Evolutionary conservation across 345 rosid species (phyloP).

Genomic region (Cardamine resedifolia): DNA sequence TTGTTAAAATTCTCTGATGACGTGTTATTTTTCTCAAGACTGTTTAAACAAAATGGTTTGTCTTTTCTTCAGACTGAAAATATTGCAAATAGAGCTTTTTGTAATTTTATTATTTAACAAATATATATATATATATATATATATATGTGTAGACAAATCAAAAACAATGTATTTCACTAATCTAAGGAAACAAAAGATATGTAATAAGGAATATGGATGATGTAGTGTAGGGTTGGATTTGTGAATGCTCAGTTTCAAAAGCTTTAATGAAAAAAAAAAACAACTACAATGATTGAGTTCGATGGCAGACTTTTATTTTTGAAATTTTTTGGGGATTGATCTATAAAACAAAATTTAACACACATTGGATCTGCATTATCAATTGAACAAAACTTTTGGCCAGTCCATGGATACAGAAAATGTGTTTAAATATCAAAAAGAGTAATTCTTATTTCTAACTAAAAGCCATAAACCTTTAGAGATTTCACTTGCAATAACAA

Average conservation of each 20-base stretch:
- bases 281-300: slow-evolving; percentile 12
- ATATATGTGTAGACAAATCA: too few species aligned
- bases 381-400: not conserved
- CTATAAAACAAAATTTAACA: not conserved
- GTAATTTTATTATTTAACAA: too few species aligned
- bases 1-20: slow-evolving; percentile 10
- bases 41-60: too few species aligned
- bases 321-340: not conserved
- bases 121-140: too few species aligned
- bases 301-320: not conserved
- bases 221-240: not conserved
- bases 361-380: slow-evolving; percentile 19
- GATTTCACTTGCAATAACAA: not conserved
- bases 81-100: not conserved
- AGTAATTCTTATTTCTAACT: too few species aligned
- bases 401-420: not conserved
- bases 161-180: not conserved
- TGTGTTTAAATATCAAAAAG: slow-evolving; percentile 8
- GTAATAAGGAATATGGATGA: not conserved
- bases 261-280: not conserved
- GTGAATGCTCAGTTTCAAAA: not conserved
- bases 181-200: not conserved
- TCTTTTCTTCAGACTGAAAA: not conserved
- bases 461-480: slow-evolving; percentile 7
- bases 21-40: too few species aligned